Percentiles rank a stretch among this genome's conserved stretches.
These are phyloP conservation scores for Alternaria sp. DNA, from an alignment of 2,329 filamentous ascomycete genomes.

Conservation along the genomic window DNA sequence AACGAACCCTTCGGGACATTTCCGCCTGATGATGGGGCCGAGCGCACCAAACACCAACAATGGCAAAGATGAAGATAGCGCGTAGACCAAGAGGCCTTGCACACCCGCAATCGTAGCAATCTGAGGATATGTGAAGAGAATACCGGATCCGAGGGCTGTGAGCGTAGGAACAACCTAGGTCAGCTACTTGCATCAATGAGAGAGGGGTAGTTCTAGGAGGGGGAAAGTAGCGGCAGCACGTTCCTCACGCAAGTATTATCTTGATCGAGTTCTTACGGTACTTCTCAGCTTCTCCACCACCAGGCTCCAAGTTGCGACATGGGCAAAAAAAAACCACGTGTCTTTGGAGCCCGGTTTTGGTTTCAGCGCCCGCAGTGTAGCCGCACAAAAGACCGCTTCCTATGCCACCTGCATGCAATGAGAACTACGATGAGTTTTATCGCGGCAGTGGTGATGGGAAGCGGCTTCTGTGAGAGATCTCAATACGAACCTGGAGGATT, in stretches of 20 bases:
- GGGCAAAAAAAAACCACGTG: constrained; percentile 11
- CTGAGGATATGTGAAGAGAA: constrained; percentile 83
- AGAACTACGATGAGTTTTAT: background rate
- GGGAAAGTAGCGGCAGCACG: constrained; percentile 81
- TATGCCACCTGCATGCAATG: constrained; percentile 8
- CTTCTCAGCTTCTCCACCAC: constrained; percentile 82
- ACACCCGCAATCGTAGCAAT: constrained; percentile 81
- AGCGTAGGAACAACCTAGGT: constrained; percentile 42
- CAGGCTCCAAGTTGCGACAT: constrained; percentile 5
- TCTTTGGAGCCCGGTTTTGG: constrained; percentile 39
- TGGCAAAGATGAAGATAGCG: constrained; percentile 75
- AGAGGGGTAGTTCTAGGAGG: constrained; percentile 50
- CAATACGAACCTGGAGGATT: constrained; percentile 52
- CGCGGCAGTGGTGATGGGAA: constrained; percentile 15
- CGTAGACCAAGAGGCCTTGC: constrained; percentile 80
- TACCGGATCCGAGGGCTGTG: constrained; percentile 81
- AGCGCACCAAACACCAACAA: constrained; percentile 78
- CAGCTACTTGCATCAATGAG: constrained; percentile 36
- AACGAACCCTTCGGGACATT: constrained; percentile 85
- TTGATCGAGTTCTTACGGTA: constrained; percentile 97
- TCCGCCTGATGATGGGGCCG: constrained; percentile 79
- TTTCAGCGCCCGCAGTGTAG: constrained; percentile 87
- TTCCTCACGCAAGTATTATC: constrained; percentile 99
- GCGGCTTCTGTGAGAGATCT: constrained; percentile 48
- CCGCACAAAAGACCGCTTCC: constrained; percentile 52